Base-by-base conservation (phyloP, 176 grass and related monocot genomes). In the Alloteropsis semialata region DNA sequence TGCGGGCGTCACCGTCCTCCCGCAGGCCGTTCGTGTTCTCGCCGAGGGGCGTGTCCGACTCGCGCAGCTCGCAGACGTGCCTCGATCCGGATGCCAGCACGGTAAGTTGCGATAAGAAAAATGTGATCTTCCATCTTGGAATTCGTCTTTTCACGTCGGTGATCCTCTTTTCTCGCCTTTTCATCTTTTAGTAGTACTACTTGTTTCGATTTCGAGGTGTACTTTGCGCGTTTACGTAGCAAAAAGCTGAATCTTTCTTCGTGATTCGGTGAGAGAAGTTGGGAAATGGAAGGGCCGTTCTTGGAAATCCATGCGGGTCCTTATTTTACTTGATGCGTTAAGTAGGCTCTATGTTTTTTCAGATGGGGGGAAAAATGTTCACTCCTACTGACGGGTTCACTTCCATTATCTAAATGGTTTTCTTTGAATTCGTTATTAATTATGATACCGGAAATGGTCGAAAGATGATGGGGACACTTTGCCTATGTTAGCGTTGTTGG, bases 71-170 rank as follows among this genome's bases (percentile, higher is more conserved):
- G 5, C 93, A 99, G 88, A 99, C 96, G 22, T 99, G 97, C 76
- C 91, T 99, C 43, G 93, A 96, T 90, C 97, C 97, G 48, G 97
- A 99, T 59, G 97, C 97, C 29, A 96, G 93, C 86, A 90, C 87
- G 82, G 97, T 99, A 76, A n/a, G n/a, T n/a, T 76, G 93, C 34
- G 61, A 74, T 44, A 14, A 48, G 19, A 14, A 48, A 24, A 80
- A 70, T 22, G 42, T 30, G 9, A 55, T 66, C 68, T 57, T 66
- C 75, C 5, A 21, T 55, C 53, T 55, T 55, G 53, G 53, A 10
- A 51, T 34, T 5, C 10, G 2, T 30, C 33, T 68, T 84, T 42
- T 32, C 17, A 34, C 41, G 10, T 63, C 41, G 19, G 18, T n/a
- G 22, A 10, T 14, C 15, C 57, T n/a, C 27, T 50, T 48, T 54